These are phyloP conservation scores for Eucalyptus pauciflora DNA, from an alignment of 345 rosid species.

Conservation along the genomic window DNA sequence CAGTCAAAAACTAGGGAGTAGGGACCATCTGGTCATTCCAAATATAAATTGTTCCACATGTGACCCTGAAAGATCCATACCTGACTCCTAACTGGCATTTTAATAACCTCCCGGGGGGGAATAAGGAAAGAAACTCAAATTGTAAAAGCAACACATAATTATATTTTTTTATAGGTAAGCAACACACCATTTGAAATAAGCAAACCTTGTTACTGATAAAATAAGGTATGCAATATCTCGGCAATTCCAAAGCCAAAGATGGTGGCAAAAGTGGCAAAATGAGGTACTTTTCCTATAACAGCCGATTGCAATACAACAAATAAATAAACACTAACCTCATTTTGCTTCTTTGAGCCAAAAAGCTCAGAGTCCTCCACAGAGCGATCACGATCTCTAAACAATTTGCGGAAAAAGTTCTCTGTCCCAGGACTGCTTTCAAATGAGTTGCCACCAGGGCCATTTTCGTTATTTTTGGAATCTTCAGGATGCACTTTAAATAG, in stretches of 20 bases:
- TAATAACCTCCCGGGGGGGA: background rate
- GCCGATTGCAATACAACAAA: background rate
- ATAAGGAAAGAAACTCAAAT: background rate
- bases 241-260: background rate
- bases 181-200: background rate
- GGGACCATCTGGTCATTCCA: background rate
- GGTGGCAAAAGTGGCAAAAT: background rate
- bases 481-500: slow-evolving; percentile 94
- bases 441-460: slow-evolving; percentile 34
- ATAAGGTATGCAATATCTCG: background rate
- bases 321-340: slow-evolving; percentile 41
- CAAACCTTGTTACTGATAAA: background rate
- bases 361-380: slow-evolving; percentile 92
- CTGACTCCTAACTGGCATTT: background rate
- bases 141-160: background rate
- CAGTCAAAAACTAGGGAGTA: background rate
- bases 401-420: slow-evolving; percentile 90
- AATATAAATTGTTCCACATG: background rate
- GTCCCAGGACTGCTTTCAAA: slow-evolving; percentile 93
- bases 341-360: slow-evolving; percentile 64
- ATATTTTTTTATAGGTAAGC: background rate
- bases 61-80: background rate
- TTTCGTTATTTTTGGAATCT: slow-evolving; percentile 57
- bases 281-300: background rate
- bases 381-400: slow-evolving; percentile 91